These are phyloP conservation scores for Earliella scabrosa DNA, from an alignment of 1,284 basidiomycete genomes.

Conservation along the genomic window DNA sequence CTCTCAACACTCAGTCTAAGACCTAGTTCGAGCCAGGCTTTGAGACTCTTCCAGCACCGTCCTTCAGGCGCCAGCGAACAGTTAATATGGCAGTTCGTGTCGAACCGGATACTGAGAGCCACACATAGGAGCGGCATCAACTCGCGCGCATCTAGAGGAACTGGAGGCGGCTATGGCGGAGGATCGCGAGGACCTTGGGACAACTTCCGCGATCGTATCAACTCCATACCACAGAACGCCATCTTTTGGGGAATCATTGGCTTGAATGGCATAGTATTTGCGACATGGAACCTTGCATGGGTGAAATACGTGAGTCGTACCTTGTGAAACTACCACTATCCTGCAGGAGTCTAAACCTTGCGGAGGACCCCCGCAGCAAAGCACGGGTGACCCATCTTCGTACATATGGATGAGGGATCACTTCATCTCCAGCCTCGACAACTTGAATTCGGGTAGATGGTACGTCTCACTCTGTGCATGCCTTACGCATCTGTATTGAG, in stretches of 20 bases:
- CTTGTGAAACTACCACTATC: too few species aligned
- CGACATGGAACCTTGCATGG: slow-evolving; percentile 45
- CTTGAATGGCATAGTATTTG: slow-evolving; percentile 48
- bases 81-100: slow-evolving; percentile 26
- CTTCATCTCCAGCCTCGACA: slow-evolving; percentile 67
- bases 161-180: slow-evolving; percentile 12
- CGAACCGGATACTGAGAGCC: slow-evolving; percentile 24
- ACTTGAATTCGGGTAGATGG: slow-evolving; percentile 74
- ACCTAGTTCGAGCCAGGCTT: not conserved
- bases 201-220: slow-evolving; percentile 32
- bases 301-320: slow-evolving; percentile 42
- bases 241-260: slow-evolving; percentile 52
- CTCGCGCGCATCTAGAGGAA: not conserved
- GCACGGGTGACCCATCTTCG: slow-evolving; percentile 50
- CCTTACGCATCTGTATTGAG: not conserved
- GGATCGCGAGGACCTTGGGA: slow-evolving; percentile 26
- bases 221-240: slow-evolving; percentile 40
- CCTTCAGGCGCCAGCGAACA: not conserved
- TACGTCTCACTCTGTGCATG: slow-evolving; percentile 42
- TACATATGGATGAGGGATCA: slow-evolving; percentile 68
- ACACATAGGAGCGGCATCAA: slow-evolving; percentile 29
- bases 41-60: slow-evolving; percentile 1
- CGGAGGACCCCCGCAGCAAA: slow-evolving; percentile 21
- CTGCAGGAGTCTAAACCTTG: not conserved
- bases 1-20: not conserved